phyloP scores from a whole-genome alignment of 257 asterid species.

The Prunella vulgaris region DNA sequence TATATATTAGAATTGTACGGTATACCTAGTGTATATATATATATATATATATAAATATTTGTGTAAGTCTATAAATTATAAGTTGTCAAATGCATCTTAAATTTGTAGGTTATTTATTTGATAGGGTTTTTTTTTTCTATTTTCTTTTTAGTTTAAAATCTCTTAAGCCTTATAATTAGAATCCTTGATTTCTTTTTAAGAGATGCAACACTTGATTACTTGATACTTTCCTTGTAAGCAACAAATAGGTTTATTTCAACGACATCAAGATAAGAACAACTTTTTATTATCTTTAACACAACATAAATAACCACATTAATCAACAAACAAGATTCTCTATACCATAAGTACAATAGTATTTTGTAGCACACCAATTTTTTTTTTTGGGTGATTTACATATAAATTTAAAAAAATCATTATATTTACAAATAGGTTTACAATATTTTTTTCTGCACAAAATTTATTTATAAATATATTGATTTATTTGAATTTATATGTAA shows the following conservation, averaged over 20 bases:
- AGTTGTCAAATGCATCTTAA: background rate
- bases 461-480: too few species aligned
- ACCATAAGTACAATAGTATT: background rate
- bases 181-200: background rate
- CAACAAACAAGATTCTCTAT: background rate
- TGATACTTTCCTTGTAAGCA: conserved; percentile 19
- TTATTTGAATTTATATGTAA: too few species aligned
- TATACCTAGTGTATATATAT: too few species aligned
- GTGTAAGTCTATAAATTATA: too few species aligned
- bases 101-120: background rate
- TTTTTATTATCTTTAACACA: background rate
- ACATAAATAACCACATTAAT: conserved; percentile 11
- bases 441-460: too few species aligned
- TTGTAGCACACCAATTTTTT: background rate
- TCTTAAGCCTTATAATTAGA: background rate
- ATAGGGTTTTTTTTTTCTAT: too few species aligned
- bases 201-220: background rate
- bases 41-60: too few species aligned
- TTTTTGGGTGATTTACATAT: too few species aligned
- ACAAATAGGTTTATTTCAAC: background rate
- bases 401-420: too few species aligned
- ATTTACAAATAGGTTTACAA: too few species aligned
- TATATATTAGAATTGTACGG: too few species aligned
- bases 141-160: too few species aligned
- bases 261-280: conserved; percentile 12